Evolutionary conservation across 2,329 filamentous ascomycete species (phyloP), one percentile per base, ranked within the genome.

Genomic region (Botrytis tulipae): DNA sequence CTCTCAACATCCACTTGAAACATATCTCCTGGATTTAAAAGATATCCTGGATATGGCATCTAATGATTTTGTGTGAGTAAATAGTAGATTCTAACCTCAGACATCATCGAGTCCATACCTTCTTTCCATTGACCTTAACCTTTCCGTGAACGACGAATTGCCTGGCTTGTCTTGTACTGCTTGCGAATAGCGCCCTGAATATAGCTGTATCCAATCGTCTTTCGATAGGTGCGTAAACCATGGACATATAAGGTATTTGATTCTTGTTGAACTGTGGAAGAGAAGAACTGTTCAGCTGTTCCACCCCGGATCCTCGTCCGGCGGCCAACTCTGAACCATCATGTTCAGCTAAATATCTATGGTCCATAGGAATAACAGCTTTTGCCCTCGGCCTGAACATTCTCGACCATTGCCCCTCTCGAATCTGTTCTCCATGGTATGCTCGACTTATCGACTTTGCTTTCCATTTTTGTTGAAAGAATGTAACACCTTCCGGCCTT

Each of bases 381-480:
- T 92, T 89, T 75, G 97, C 86, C 78, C 92, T 91, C 77, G 92
- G 89, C 78, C 89, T 91, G 85, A 99, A 99, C 88, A 97, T 95
- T 82, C 93, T 92, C 83, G 93, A 88, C 96, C 96, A 99, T 85
- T 96, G 92, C 82, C 92, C 91, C 85, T 99, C 96, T 77, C 91
- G 90, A 78, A 99, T 91, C 81, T 97, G 93, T 82, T 98, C 95
- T 83, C 95, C 96, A 84, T 99, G 96, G 83, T 98, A 99, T 76
- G 88, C 91, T 78, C 96, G 91, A 60, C 93, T 89, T 76, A 91
- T 83, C 35, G 94, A 90, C 84, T 99, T 99, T 80, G 95, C 93
- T 1, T 84, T 83, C 95, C 95, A 99, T 91, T 99, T 99, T 84
- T 98, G 95, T 87, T 98, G 95, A 88, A 97, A 99, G 85, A 96